Base-by-base conservation (phyloP, 1,284 basidiomycete genomes). In the Cryptococcus neoformans region DNA sequence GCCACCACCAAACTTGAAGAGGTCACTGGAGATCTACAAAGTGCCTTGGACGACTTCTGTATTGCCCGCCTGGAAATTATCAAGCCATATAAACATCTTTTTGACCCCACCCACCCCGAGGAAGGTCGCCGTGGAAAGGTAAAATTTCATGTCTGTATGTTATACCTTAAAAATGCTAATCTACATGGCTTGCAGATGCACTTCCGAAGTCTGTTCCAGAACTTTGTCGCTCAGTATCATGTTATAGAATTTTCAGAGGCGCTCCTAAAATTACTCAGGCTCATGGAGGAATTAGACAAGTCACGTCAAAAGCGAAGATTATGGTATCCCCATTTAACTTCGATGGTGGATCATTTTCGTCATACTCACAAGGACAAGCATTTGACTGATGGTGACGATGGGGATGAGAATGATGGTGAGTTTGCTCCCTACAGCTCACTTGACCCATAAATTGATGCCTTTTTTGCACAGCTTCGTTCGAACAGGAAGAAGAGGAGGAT, bases 221-320 rank as follows among this genome's bases (percentile, higher is more conserved):
- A 46, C 81, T 90, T 80, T 80, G 82, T 89, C 21, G 91, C 89
- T 68, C 87, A 90, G 63, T 87, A 85, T 65, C 83, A 87, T 65
- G 65, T 89, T 39, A 81, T 85, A 57, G 81, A 83, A 52, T 84
- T 86, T 64, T 69, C 80, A 2, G 73, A 70, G 11, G 77, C 81
- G 8, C 64, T 84, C 0, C 68, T 82, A 36, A 78, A 78, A 5
- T 75, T 85, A 67, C 74, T 87, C 40, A 77, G 81, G 42, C 79
- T 81, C 42, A 81, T 88, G 54, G 80, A 84, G 46, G 70, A 75
- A 3, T 72, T 89, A 8, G 87, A 90, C 70, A 80, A 79, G 42
- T 74, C 81, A 51, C 80, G 86, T 17, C 71, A 69, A 28, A 70
- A 71, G 1, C 78, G 81, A 8, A 76, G 79, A 17, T 55, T 93